Base-by-base conservation (phyloP, 2,329 filamentous ascomycete species). In the Pseudogymnoascus sp. region DNA sequence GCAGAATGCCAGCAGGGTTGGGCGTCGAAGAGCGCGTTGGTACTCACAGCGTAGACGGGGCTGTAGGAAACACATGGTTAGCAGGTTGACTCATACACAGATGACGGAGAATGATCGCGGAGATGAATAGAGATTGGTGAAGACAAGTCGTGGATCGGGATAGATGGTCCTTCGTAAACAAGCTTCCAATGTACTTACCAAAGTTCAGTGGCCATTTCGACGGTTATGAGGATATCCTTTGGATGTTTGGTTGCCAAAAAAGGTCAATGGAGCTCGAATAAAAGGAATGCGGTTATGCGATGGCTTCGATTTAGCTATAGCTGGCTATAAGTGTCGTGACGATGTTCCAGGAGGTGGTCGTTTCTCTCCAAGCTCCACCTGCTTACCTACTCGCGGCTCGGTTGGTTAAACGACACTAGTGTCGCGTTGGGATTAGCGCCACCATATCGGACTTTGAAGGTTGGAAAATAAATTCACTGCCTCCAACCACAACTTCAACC, bases 11-110 rank as follows among this genome's bases (percentile, higher is more conserved):
- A 33, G 20, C 47, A 54, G 18, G 60, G 30, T 25, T 30, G 43
- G 20, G 60, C 36, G 61, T 63, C 35, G 57, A 16, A 37, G 18
- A 57, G 62, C 58, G 47, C 59, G 57, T 28, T 37, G 62, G 50
- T 73, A 96, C 93, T 91, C 86, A 97, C 94, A 85, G 94, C 91
- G 83, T 97, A 99, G 74, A 96, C 93, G 80, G 93, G 93, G 83
- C 93, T 99, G 72, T 66, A 74, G 58, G 62, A 62, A 65, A 67
- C 65, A 63, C 63, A 57, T 62, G 60, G 74, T 85, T 75, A 85
- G 82, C 75, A 76, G 50, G 60, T 60, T 63, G 28, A 62, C 47
- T 39, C 37, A 60, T 59, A 61, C 57, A 57, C 4, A 43, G 28
- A 61, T 6, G 9, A 22, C 18, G 12, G 20, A 28, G 9, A 54